phyloP scores from a whole-genome alignment of 495 filamentous ascomycete genomes.

The Aspergillus sparsus region DNA sequence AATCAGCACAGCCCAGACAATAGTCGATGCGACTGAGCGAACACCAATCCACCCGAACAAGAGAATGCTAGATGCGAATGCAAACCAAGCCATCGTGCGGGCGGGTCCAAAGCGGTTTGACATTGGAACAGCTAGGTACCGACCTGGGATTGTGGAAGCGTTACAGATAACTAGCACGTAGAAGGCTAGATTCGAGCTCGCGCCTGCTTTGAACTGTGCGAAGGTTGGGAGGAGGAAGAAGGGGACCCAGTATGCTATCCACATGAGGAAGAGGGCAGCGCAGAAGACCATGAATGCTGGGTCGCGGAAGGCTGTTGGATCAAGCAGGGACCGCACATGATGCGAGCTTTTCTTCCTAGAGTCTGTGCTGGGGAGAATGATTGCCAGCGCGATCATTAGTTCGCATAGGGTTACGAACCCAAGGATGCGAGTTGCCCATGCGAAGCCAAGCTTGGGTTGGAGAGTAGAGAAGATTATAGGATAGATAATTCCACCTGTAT shows the following conservation, averaged over 20 bases:
- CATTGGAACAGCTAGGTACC: neutral
- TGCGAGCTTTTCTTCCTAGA: neutral
- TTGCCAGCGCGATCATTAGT: constrained; percentile 23
- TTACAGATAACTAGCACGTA: constrained; percentile 71
- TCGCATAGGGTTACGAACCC: constrained; percentile 48
- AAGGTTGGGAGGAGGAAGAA: constrained; percentile 65
- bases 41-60: constrained; percentile 20
- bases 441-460: constrained; percentile 38
- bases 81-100: constrained; percentile 1
- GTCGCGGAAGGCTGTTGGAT: constrained; percentile 19
- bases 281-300: constrained; percentile 39
- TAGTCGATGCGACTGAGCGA: neutral
- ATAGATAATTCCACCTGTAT: constrained; percentile 8
- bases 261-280: constrained; percentile 48
- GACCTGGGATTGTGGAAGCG: constrained; percentile 47
- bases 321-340: no score
- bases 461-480: neutral
- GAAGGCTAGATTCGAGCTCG: constrained; percentile 52
- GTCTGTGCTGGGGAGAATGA: neutral
- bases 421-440: constrained; percentile 43
- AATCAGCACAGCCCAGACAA: constrained; percentile 11
- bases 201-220: constrained; percentile 51
- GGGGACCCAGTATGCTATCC: constrained; percentile 66
- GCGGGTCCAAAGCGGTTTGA: neutral
- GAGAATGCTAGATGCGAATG: constrained; percentile 9